These are phyloP conservation scores for Kalaharituber pfeilii DNA, from an alignment of 2,329 filamentous ascomycete species.

Conservation along the genomic window DNA sequence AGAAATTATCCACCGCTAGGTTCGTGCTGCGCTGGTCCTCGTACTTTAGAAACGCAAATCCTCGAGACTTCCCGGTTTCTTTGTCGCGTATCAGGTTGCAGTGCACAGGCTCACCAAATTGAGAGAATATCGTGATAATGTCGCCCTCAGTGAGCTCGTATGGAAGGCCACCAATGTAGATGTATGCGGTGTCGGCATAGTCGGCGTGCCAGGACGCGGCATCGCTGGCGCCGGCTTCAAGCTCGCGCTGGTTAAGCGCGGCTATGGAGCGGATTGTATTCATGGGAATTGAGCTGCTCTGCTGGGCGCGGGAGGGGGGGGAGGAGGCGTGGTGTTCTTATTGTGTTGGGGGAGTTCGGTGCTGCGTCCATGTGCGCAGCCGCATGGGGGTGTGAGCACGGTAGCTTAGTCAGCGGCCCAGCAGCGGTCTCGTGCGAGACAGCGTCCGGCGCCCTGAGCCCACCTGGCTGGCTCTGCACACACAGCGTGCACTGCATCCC, in stretches of 20 bases:
- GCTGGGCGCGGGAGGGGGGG: too few species aligned
- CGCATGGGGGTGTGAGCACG: too few species aligned
- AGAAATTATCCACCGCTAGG: conserved; percentile 86
- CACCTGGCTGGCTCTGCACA: too few species aligned
- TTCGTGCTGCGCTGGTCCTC: conserved; percentile 95
- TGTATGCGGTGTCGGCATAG: conserved; percentile 90
- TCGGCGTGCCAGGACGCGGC: conserved; percentile 34
- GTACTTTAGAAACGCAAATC: conserved; percentile 94
- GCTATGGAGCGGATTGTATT: conserved; percentile 88
- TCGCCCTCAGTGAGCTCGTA: conserved; percentile 92
- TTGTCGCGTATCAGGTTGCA: conserved; percentile 86
- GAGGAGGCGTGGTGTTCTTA: too few species aligned
- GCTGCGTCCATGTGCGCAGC: too few species aligned
- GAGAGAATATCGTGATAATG: conserved; percentile 88
- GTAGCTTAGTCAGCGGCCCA: too few species aligned
- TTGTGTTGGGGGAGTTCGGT: too few species aligned
- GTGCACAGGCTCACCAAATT: conserved; percentile 88
- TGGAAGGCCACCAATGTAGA: conserved; percentile 88
- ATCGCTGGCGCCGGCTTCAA: conserved; percentile 54
- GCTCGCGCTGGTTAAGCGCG: conserved; percentile 81
- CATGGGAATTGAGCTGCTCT: too few species aligned
- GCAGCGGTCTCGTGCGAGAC: too few species aligned
- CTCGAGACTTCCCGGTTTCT: conserved; percentile 85
- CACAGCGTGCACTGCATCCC: too few species aligned
- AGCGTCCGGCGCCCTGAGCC: too few species aligned